phyloP scores from a whole-genome alignment of 1,284 basidiomycete genomes.

The Boletus holoroseus region DNA sequence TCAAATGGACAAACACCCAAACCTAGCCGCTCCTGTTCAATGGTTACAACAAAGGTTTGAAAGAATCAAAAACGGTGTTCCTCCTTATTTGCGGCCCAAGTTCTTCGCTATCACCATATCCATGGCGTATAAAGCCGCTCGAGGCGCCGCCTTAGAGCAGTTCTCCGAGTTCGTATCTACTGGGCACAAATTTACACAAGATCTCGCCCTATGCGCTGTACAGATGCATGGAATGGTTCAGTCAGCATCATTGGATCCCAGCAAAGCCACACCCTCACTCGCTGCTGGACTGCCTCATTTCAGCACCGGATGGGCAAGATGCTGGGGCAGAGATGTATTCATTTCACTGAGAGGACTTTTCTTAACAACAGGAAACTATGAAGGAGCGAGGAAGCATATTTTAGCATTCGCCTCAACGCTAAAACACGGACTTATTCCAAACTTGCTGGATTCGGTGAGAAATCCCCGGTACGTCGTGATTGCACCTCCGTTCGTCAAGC shows the following conservation, averaged over 20 bases:
- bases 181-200: constrained; percentile 86
- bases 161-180: constrained; percentile 78
- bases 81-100: constrained; percentile 86
- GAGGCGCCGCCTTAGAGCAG: constrained; percentile 76
- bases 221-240: constrained; percentile 91
- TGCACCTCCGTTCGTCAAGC: background rate
- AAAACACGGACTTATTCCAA: constrained; percentile 89
- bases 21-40: constrained; percentile 60
- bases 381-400: constrained; percentile 81
- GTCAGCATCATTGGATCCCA: constrained; percentile 80
- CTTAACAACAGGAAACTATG: constrained; percentile 86
- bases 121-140: constrained; percentile 85
- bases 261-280: constrained; percentile 66
- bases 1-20: constrained; percentile 63
- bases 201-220: constrained; percentile 78
- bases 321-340: constrained; percentile 97
- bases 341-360: constrained; percentile 91
- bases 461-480: constrained; percentile 62
- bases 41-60: constrained; percentile 87
- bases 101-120: constrained; percentile 89
- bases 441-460: constrained; percentile 82
- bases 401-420: constrained; percentile 82
- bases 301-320: constrained; percentile 83
- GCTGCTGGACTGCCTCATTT: constrained; percentile 97
- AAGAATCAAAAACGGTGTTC: constrained; percentile 64